phyloP scores from a whole-genome alignment of 2,329 filamentous ascomycete species.

The Arachnopeziza araneosa region DNA sequence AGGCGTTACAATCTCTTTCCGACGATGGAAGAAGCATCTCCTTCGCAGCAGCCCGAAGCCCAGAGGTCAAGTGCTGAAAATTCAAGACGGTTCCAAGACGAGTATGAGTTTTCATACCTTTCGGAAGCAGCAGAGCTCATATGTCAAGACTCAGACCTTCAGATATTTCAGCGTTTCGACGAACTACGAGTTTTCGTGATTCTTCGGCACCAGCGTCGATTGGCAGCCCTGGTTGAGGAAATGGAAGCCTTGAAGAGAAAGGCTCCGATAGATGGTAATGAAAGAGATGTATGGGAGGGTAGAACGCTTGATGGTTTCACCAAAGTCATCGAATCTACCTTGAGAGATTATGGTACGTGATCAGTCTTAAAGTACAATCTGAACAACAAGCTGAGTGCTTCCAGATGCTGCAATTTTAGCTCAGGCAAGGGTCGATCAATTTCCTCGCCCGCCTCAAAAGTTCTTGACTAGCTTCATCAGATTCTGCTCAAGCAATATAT shows the following conservation, averaged over 20 bases:
- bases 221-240: neutral
- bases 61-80: neutral
- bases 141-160: neutral
- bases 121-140: neutral
- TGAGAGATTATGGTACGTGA: neutral
- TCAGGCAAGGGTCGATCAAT: neutral
- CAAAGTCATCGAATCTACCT: neutral
- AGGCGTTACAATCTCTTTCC: neutral
- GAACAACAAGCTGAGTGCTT: neutral
- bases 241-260: neutral
- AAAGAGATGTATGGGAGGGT: neutral
- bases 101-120: neutral
- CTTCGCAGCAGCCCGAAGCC: neutral
- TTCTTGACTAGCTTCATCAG: neutral
- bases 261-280: neutral
- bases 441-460: neutral
- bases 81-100: neutral
- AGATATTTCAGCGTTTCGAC: neutral
- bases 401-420: neutral
- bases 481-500: neutral
- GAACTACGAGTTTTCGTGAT: neutral
- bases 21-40: neutral
- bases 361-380: neutral
- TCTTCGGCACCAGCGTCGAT: neutral
- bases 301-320: neutral